phyloP scores from a whole-genome alignment of 169 alveolate genomes.

The Cryptosporidium xiaoi region DNA sequence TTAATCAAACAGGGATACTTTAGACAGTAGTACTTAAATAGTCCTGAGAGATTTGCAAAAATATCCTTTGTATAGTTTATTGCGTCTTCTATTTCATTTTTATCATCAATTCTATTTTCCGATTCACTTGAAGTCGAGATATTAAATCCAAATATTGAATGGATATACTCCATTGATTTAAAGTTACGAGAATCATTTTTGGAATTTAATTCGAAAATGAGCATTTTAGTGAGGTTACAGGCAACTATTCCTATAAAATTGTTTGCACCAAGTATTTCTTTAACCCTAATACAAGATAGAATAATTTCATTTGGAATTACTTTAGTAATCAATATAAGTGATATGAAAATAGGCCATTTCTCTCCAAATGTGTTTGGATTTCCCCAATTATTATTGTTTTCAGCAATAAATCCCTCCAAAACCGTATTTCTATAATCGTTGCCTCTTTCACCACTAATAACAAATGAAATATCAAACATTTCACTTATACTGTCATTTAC shows the following conservation, averaged over 20 bases:
- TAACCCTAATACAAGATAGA: too few relatives aligned
- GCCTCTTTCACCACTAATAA: too few relatives aligned
- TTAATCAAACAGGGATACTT: slow-evolving; percentile 35
- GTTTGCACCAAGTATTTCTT: not conserved
- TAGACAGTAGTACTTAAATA: slow-evolving; percentile 34
- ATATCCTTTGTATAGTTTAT: slow-evolving; percentile 10
- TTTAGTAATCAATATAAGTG: not conserved
- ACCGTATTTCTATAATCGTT: not conserved
- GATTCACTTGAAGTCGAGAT: too few relatives aligned
- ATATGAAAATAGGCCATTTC: slow-evolving; percentile 31
- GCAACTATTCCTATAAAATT: not conserved
- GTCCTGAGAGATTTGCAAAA: not conserved
- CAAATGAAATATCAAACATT: not conserved
- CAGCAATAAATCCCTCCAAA: slow-evolving; percentile 1
- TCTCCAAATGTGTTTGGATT: slow-evolving; percentile 33
- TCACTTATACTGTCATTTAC: slow-evolving; percentile 7
- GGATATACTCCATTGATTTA: too few relatives aligned
- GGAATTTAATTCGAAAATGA: not conserved
- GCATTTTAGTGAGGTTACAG: slow-evolving; percentile 12
- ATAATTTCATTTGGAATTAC: slow-evolving; percentile 21
- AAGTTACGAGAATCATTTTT: too few relatives aligned
- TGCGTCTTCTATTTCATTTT: too few relatives aligned
- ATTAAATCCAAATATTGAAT: too few relatives aligned
- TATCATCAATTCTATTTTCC: too few relatives aligned
- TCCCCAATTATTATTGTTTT: slow-evolving; percentile 30